Base-by-base conservation (phyloP, 2,329 filamentous ascomycete genomes). In the Colletotrichum camelliae region DNA sequence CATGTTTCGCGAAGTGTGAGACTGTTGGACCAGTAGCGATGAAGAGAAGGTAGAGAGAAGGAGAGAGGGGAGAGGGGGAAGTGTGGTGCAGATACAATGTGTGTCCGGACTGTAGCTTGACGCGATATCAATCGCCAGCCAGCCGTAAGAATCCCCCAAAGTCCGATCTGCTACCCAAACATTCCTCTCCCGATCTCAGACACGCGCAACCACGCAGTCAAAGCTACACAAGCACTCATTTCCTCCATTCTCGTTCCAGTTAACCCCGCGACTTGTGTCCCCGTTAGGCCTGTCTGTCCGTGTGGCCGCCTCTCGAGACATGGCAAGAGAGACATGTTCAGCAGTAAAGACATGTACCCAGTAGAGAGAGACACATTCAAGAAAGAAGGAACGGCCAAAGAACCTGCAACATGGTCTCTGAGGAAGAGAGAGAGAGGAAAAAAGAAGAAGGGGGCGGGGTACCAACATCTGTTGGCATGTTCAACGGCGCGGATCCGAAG, bases 401-500 rank as follows among this genome's bases (percentile, higher is more conserved):
- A 24, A 29, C 58, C 31, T 37, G 68, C 39, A 52, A 75, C 62
- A 24, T 21, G n/a, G 33, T 67, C 27, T 71, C 37, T 52, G 39
- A 33, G n/a, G 27, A 55, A 37, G 31, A 52, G 37, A 39, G 65
- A 67, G 33, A 71, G 39, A 48, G 31, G 18, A 24, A 60, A 55
- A 67, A 31, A n/a, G 27, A 64, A 74, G 64, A 58, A 52, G 24
- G 43, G 33, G 64, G 65, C 62, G 57, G 64, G 70, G 68, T 39
- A 70, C 15, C 35, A 70, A 35, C 37, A 39, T 5, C 39, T 18
- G 31, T 21, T 29, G 35, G 48, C 57, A 43, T 24, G 64, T 61
- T 39, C 64, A 73, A 75, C 73, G 73, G 73, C 64, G 70, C 64
- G 39, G 57, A 65, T 65, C 73, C 48, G 64, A 67, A 29, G 57